These are phyloP conservation scores for Aspergillus vadensis DNA, from an alignment of 2,329 filamentous ascomycete species.

Conservation along the genomic window DNA sequence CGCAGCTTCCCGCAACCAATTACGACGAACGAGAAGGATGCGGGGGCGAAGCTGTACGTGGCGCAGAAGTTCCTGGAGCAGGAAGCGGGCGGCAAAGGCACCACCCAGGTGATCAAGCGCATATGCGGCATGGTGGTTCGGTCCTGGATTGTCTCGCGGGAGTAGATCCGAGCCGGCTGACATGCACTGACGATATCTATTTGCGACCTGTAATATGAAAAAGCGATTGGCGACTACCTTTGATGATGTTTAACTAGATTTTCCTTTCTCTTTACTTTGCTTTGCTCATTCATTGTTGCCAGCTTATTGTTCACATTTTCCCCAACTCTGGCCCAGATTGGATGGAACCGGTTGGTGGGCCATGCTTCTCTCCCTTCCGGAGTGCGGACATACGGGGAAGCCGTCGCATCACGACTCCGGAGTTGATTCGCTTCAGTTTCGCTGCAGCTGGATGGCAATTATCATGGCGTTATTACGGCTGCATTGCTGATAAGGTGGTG, in stretches of 20 bases:
- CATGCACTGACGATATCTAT: slow-evolving; percentile 21
- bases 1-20: slow-evolving; percentile 57
- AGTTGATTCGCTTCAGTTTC: slow-evolving; percentile 24
- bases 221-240: slow-evolving; percentile 20
- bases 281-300: not conserved
- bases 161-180: slow-evolving; percentile 22
- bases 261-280: slow-evolving; percentile 10
- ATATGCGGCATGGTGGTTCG: slow-evolving; percentile 67
- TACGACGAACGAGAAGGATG: slow-evolving; percentile 67
- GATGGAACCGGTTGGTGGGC: not conserved
- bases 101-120: slow-evolving; percentile 71
- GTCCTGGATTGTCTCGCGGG: slow-evolving; percentile 53
- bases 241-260: slow-evolving; percentile 24
- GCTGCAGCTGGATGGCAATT: slow-evolving; percentile 22
- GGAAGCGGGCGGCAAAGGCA: slow-evolving; percentile 68
- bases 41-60: slow-evolving; percentile 66
- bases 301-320: not conserved
- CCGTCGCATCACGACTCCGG: slow-evolving; percentile 19
- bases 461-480: slow-evolving; percentile 25
- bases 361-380: slow-evolving; percentile 10
- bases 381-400: slow-evolving; percentile 11
- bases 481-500: slow-evolving; percentile 14
- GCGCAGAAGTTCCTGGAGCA: slow-evolving; percentile 70
- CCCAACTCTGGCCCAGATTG: not conserved
- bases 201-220: slow-evolving; percentile 24